Percentiles rank a stretch among this genome's conserved stretches.
Evolutionary conservation across 2,329 filamentous ascomycete genomes (phyloP).

Genomic region (Penicillium verrucosum): DNA sequence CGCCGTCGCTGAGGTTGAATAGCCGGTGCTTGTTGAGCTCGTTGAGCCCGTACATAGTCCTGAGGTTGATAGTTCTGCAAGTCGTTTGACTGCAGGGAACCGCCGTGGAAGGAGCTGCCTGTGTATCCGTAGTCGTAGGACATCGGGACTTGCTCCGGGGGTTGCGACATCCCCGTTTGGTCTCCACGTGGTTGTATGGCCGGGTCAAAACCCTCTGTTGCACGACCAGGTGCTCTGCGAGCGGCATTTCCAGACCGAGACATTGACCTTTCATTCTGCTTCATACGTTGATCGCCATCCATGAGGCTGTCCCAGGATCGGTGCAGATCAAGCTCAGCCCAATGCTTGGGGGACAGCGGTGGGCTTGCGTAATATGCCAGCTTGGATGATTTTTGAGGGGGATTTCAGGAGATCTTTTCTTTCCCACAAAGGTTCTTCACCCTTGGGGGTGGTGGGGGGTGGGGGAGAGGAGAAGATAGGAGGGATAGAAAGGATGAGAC

Average conservation of each 20-base stretch:
- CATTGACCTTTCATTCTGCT: conserved; percentile 69
- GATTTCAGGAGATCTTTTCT: background rate
- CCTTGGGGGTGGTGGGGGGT: background rate
- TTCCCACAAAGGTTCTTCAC: background rate
- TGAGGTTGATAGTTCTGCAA: conserved; percentile 60
- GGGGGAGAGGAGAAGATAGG: background rate
- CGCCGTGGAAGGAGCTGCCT: conserved; percentile 50
- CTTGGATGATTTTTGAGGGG: conserved; percentile 45
- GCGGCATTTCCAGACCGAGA: conserved; percentile 43
- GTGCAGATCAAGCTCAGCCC: conserved; percentile 56
- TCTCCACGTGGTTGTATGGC: conserved; percentile 36
- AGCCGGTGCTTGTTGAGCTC: conserved; percentile 34
- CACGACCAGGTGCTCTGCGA: conserved; percentile 50
- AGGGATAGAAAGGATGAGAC: background rate
- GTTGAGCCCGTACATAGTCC: conserved; percentile 56
- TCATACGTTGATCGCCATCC: conserved; percentile 73
- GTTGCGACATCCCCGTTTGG: conserved; percentile 34
- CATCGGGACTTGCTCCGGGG: conserved; percentile 35
- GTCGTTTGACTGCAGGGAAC: conserved; percentile 49
- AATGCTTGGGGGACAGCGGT: conserved; percentile 64
- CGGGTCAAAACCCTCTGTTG: conserved; percentile 43
- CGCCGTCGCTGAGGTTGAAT: conserved; percentile 46
- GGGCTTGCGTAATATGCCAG: conserved; percentile 63
- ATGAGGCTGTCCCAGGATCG: conserved; percentile 59
- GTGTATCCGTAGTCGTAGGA: conserved; percentile 52